Conservation (phyloP, 2,329 filamentous ascomycete genomes). For the Metarhizium robertsii region DNA sequence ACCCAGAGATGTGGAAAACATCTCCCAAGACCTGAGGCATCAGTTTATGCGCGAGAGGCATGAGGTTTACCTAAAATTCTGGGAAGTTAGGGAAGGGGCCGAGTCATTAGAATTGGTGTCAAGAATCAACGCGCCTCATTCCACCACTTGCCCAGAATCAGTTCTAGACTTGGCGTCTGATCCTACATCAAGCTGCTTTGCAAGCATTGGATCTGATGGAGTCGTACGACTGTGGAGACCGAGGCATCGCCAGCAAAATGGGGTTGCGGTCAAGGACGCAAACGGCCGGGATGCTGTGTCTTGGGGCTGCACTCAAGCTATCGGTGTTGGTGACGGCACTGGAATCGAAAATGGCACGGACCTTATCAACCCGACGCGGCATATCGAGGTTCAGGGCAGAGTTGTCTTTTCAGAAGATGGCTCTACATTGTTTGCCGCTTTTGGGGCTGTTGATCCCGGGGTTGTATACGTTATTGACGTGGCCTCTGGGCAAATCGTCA, state of each 20-base stretch:
- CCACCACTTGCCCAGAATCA: constrained; percentile 40
- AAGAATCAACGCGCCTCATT: constrained; percentile 76
- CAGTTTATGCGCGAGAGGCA: constrained; percentile 42
- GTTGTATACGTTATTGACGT: constrained; percentile 71
- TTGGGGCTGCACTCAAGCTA: constrained; percentile 62
- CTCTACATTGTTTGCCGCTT: constrained; percentile 67
- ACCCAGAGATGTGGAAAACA: constrained; percentile 51
- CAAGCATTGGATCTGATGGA: constrained; percentile 76
- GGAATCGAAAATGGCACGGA: constrained; percentile 29
- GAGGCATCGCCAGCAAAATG: constrained; percentile 58
- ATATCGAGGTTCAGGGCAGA: constrained; percentile 44
- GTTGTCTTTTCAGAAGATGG: constrained; percentile 77
- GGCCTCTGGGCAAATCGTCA: constrained; percentile 54
- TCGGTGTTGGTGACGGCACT: constrained; percentile 42
- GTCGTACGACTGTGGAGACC: constrained; percentile 75
- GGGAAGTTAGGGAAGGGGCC: constrained; percentile 54
- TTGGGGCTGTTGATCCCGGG: constrained; percentile 43
- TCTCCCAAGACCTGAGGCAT: constrained; percentile 25
- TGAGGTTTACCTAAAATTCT: constrained; percentile 86
- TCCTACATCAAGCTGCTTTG: constrained; percentile 62
- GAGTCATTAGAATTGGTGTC: constrained; percentile 66
- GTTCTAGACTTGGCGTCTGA: constrained; percentile 68
- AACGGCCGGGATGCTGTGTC: constrained; percentile 52
- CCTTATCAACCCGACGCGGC: constrained; percentile 9
- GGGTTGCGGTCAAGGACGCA: constrained; percentile 51